Base-by-base conservation (phyloP, 2,329 filamentous ascomycete species). In the Apiospora phragmitis region DNA sequence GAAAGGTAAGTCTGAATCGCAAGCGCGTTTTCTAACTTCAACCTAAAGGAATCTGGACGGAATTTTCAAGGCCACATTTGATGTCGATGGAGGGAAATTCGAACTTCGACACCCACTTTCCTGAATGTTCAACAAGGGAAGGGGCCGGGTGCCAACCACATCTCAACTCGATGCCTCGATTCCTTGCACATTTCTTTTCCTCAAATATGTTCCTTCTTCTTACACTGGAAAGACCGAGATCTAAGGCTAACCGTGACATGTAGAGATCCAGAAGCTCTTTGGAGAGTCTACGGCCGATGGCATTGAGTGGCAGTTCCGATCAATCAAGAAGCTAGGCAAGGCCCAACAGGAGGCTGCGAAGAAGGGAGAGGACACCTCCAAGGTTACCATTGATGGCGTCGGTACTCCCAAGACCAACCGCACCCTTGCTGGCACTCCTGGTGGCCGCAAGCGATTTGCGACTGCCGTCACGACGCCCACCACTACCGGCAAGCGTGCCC, bases 241-340 rank as follows among this genome's bases (percentile, higher is more conserved):
- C 18, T 21, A 11, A 38, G 8, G 32, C 55, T 62, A 38, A 62
- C 12, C 12, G 11, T 62, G 18, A 12, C 4, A 35, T n/a, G 67
- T 72, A 91, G 89, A 89, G 59, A 90, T 91, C 68, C 85, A 87
- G 71, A 87, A 85, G 72, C 86, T 87, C 78, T 91, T 89, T 73
- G 89, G 88, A 35, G 87, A 89, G 70, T 89, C 86, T 4, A 91
- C 88, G 0, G 77, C 83, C 0, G 84, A 84, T 26, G 89, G 89
- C 11, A 85, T 91, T n/a, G 84, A 86, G 73, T 91, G 88, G 76
- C 88, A 90, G 75, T 90, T 91, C 75, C 85, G 89, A 1, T 72
- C 77, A 32, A 85, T 90, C 79, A 89, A 88, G 78, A 82, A 81
- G 45, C 83, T 88, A 41, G 88, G 85, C 41, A 84, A 86, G 49